Conservation (phyloP, 345 rosid genomes). For the Streptanthus diversifolius region DNA sequence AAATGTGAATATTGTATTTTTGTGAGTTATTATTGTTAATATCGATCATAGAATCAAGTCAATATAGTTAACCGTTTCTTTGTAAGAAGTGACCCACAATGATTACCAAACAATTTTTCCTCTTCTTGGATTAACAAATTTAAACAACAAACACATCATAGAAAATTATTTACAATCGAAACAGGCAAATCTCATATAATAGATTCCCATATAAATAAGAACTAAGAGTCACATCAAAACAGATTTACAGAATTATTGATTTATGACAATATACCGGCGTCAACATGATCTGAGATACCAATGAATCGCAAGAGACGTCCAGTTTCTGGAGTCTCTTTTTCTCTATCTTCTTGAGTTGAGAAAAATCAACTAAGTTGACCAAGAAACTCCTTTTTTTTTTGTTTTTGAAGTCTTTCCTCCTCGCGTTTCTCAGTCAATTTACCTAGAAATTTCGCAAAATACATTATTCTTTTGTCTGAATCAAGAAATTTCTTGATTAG, state of each 20-base stretch:
- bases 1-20: too few species aligned
- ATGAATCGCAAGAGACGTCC: not conserved
- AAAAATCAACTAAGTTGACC: constrained; percentile 16
- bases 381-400: not conserved
- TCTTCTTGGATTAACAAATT: not conserved
- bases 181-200: not conserved
- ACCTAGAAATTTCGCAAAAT: not conserved
- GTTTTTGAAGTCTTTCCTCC: not conserved
- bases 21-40: too few species aligned
- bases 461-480: constrained; percentile 5
- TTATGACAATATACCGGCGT: not conserved
- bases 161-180: not conserved
- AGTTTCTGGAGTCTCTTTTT: not conserved
- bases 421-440: constrained; percentile 1
- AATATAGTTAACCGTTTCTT: too few species aligned
- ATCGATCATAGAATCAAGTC: too few species aligned
- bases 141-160: not conserved
- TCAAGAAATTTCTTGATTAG: constrained; percentile 6
- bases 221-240: too few species aligned
- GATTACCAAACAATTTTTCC: not conserved
- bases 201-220: not conserved
- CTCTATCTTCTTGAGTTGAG: not conserved
- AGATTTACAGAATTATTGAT: constrained; percentile 15
- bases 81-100: not conserved
- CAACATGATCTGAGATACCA: constrained; percentile 12